Evolutionary conservation across 257 asterid genomes (phyloP).

Genomic region (Salvia hispanica): DNA sequence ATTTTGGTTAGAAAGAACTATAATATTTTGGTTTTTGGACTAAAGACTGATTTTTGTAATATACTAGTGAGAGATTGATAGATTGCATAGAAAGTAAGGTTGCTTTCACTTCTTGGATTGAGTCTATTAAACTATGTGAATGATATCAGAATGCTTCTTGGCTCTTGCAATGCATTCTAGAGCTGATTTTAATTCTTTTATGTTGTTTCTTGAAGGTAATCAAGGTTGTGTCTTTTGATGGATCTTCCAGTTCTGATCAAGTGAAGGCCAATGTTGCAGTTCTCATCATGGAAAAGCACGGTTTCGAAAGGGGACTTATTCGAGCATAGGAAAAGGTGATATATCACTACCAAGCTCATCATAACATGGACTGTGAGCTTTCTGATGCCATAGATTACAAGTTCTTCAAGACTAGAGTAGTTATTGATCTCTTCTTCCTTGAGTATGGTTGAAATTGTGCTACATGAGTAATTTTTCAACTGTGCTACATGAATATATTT

Average conservation of each 20-base stretch:
- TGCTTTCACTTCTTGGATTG: not conserved
- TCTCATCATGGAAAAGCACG: not conserved
- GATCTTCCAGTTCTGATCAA: not conserved
- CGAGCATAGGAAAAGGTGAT: not conserved
- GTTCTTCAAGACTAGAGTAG: not conserved
- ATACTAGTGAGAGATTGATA: not conserved
- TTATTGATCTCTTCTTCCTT: constrained; percentile 2
- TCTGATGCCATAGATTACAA: not conserved
- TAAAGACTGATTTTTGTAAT: not conserved
- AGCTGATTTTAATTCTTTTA: not conserved
- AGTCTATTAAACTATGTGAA: not conserved
- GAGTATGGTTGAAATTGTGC: not conserved
- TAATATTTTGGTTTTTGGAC: not conserved
- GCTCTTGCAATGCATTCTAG: not conserved
- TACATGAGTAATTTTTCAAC: too few species aligned
- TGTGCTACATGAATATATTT: not conserved
- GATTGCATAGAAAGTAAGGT: not conserved
- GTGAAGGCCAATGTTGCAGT: not conserved
- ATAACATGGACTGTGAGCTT: not conserved
- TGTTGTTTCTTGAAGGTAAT: constrained; percentile 14
- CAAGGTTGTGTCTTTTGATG: not conserved
- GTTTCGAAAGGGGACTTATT: not conserved
- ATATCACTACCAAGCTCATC: not conserved
- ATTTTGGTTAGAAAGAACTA: not conserved
- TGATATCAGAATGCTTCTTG: not conserved